Evolutionary conservation across 306 rosid genomes (phyloP), one percentile per base, ranked within the genome.

Genomic region (Quercus robur): DNA sequence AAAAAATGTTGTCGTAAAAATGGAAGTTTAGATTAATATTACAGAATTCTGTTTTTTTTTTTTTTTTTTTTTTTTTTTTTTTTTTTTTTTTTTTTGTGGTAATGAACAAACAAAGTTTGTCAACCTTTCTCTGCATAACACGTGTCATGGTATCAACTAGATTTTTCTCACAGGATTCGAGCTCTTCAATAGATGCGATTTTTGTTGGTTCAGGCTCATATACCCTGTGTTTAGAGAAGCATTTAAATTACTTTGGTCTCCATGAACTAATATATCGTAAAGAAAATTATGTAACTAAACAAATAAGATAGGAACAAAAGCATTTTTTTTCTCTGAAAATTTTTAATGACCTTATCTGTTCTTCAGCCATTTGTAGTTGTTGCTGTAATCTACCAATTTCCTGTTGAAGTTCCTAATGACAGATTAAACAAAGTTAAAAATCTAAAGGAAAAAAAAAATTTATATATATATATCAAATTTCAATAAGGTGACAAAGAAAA

Each of bases 61-160:
- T 33, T 33, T 38, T 35, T 35, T 33, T 33, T 33, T 35, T 35
- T 33, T 35, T 1, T 56, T 20, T 20, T 2, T 31, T 0, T 7
- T 7, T 2, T 38, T 38, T 35, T 35, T 35, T 35, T 35, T 33
- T 33, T 33, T 33, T 1, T 3, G 10, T 26, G 1, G 4, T 4
- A 59, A 59, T 28, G 12, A 59, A 71, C 38, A 6, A 69, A 75
- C 30, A 20, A 1, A 46, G 5, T 46, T 4, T 31, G n/a, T 12
- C 35, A 64, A 92, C 98, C 97, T 94, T 94, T 82, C 92, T 91
- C 19, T 91, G 92, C 70, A 89, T 85, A 28, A 94, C 91, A n/a
- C 88, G 87, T 7, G 97, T 25, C 77, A 94, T 77, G 4, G 86
- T 86, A 61, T 94, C 95, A 25, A 88, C 55, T 1, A 94, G 86